phyloP scores from a whole-genome alignment of 208 protist genomes.

The Trypanosoma brucei region DNA sequence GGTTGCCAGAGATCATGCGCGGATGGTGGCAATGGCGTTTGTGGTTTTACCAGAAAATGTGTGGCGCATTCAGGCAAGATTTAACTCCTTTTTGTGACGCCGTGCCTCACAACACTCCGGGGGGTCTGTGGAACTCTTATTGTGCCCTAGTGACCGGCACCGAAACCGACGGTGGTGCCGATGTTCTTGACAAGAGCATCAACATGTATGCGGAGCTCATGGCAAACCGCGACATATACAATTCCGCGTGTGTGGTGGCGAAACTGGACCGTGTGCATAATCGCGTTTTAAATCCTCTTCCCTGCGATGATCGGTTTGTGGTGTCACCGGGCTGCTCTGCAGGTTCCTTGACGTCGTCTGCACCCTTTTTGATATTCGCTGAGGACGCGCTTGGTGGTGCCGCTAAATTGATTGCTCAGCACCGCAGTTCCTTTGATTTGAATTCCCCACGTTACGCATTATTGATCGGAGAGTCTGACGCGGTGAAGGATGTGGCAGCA shows the following conservation, averaged over 20 bases:
- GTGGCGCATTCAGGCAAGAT: too few relatives aligned
- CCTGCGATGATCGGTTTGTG: constrained; percentile 6
- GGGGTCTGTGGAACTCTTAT: constrained; percentile 10
- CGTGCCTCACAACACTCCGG: neutral
- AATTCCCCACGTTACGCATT: constrained; percentile 1
- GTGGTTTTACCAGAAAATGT: too few relatives aligned
- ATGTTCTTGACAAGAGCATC: neutral
- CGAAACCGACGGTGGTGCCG: neutral
- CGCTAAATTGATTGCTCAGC: constrained; percentile 13
- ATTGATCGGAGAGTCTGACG: constrained; percentile 7
- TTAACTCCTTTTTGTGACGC: too few relatives aligned
- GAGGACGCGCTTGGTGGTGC: constrained; percentile 9
- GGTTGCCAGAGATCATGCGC: too few relatives aligned
- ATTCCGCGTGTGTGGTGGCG: neutral
- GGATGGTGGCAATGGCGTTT: too few relatives aligned
- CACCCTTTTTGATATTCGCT: constrained; percentile 10
- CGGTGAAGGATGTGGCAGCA: constrained; percentile 9
- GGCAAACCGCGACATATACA: constrained; percentile 3
- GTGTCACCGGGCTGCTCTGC: neutral
- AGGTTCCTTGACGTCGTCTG: neutral
- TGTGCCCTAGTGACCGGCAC: constrained; percentile 4
- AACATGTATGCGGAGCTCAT: constrained; percentile 14
- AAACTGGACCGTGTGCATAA: constrained; percentile 11
- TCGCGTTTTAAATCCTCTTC: constrained; percentile 13
- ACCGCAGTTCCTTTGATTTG: constrained; percentile 1